Evolutionary conservation across 768 basidiomycete genomes (phyloP).

Genomic region (Lactarius psammicola): DNA sequence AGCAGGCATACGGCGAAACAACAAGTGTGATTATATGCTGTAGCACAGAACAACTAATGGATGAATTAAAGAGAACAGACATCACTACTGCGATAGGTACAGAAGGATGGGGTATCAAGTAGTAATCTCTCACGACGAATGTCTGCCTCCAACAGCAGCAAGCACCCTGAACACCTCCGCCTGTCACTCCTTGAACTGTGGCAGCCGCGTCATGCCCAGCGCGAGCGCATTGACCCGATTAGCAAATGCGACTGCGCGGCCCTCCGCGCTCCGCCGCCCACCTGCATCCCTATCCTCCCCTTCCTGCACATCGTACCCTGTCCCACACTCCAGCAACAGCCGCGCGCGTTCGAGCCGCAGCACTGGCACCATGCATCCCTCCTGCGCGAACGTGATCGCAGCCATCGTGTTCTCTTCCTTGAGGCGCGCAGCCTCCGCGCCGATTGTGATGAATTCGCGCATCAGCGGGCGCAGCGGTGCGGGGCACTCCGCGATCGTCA

Average conservation of each 20-base stretch:
- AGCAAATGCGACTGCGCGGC: conserved; percentile 65
- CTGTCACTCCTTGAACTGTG: conserved; percentile 71
- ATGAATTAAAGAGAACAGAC: not conserved
- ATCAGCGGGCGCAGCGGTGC: conserved; percentile 65
- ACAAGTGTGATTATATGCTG: not conserved
- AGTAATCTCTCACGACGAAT: not conserved
- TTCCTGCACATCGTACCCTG: conserved; percentile 43
- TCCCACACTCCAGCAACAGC: conserved; percentile 56
- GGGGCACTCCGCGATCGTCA: conserved; percentile 65
- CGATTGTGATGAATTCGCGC: conserved; percentile 57
- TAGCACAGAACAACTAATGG: not conserved
- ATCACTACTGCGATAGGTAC: not conserved
- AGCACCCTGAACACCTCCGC: conserved; percentile 67
- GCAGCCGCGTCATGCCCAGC: conserved; percentile 64
- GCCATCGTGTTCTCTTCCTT: conserved; percentile 52
- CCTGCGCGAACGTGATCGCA: conserved; percentile 46
- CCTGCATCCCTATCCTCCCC: conserved; percentile 29
- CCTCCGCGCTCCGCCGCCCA: conserved; percentile 55
- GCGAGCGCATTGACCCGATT: conserved; percentile 77
- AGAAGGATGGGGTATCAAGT: too few species aligned
- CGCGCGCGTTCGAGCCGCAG: conserved; percentile 60
- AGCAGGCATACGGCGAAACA: not conserved
- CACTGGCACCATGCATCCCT: conserved; percentile 38
- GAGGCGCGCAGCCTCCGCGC: conserved; percentile 47
- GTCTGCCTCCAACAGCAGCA: conserved; percentile 38